Evolutionary conservation across 495 filamentous ascomycete genomes (phyloP), one percentile per base, ranked within the genome.

Genomic region (Talaromyces stipitatus): DNA sequence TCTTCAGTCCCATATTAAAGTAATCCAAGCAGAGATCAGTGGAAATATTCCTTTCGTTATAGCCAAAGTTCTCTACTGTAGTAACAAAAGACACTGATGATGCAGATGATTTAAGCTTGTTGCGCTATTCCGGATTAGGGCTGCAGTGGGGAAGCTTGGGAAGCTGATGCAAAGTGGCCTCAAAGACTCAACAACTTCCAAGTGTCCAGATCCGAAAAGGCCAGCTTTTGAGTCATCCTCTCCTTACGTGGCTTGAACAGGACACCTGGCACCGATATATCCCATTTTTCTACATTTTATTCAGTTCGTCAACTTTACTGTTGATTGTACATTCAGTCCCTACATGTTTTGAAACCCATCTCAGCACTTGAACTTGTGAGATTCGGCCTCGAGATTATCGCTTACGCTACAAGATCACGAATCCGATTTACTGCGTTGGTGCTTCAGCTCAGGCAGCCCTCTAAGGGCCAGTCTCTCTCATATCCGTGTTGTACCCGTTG

Each of bases 111-210:
- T 41, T 41, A 41, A 41, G 36, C 36, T 41, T 18, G 36, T 16
- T 41, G 36, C 29, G 12, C 29, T 18, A 54, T 36, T 12, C 51
- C 51, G 18, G 26, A 54, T 38, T 16, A 54, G 51, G 51, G 12
- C 11, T 16, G 16, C 27, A 20, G 51, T 54, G 12, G 51, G n/a
- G 26, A 29, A 29, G 46, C 48, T 24, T 10, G 48, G 20, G 48
- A 38, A 20, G 28, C 53, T 55, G 32, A 38, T 46, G 54, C 38
- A 55, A 55, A 55, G 54, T 55, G 54, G 32, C 54, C 54, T 45
- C 54, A 43, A 41, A 27, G 24, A 12, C 45, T 24, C 45, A 2
- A 3, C 45, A 48, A 48, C 24, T 3, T 9, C 45, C 16, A 48
- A 26, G 5, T 48, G 45, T 48, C 45, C 45, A 48, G 24, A 48